These are phyloP conservation scores for Bipolaris cookei DNA, from an alignment of 2,329 filamentous ascomycete species.

Conservation along the genomic window DNA sequence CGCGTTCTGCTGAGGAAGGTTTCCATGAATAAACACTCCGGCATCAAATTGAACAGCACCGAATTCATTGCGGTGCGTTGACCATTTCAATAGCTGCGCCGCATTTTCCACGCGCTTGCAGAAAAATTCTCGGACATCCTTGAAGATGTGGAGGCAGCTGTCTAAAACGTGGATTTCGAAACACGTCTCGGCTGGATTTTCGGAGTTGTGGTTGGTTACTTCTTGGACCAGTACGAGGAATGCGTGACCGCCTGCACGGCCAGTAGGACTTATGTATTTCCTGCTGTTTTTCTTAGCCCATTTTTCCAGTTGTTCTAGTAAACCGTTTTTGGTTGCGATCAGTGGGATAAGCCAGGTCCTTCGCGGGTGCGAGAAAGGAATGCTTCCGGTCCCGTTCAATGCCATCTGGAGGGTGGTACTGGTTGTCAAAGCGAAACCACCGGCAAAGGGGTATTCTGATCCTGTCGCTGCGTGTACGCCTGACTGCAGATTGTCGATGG, in stretches of 20 bases:
- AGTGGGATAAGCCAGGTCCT: slow-evolving; percentile 8
- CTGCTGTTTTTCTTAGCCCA: background rate
- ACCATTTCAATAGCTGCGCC: background rate
- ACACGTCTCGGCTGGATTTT: background rate
- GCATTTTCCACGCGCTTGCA: background rate
- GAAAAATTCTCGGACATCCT: background rate
- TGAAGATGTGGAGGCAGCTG: background rate
- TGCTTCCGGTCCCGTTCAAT: background rate
- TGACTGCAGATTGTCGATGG: background rate
- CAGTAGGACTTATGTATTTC: background rate
- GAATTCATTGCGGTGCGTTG: background rate
- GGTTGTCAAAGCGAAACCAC: slow-evolving; percentile 1
- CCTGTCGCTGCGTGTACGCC: background rate
- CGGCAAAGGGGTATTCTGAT: background rate
- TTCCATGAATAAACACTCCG: background rate
- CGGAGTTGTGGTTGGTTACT: background rate
- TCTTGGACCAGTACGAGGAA: slow-evolving; percentile 1
- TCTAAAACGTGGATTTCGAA: background rate
- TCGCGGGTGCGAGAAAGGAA: background rate
- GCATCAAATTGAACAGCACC: background rate
- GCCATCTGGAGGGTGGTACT: background rate
- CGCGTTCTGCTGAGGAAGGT: background rate
- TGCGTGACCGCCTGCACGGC: background rate
- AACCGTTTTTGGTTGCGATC: background rate
- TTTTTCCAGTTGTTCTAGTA: background rate